A percentile compares a stretch with the other conserved stretches of the same genome.
These are phyloP conservation scores for Kingdonia uniflora DNA, from an alignment of 164 flowering plant species.

Conservation along the genomic window DNA sequence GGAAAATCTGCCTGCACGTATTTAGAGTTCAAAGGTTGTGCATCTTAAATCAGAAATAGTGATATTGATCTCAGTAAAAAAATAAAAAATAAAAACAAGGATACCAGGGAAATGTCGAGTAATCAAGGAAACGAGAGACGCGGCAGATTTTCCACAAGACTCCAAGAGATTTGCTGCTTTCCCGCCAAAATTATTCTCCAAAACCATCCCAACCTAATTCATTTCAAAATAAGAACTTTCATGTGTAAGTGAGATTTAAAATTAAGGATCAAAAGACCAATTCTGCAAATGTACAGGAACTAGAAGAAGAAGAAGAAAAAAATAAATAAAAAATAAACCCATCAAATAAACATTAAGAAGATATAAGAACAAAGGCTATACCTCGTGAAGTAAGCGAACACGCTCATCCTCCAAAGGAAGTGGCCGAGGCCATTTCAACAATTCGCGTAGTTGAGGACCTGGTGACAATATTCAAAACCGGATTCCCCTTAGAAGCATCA, in stretches of 20 bases:
- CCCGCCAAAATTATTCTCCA: conserved; percentile 74
- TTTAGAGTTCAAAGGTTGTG: too few species aligned
- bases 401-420: conserved; percentile 97
- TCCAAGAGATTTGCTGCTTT: conserved; percentile 85
- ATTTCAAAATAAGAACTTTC: neutral
- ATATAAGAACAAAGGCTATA: conserved; percentile 5
- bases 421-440: conserved; percentile 88
- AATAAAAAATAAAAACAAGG: neutral
- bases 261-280: too few species aligned
- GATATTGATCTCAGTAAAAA: too few species aligned
- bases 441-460: conserved; percentile 72
- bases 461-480: conserved; percentile 7
- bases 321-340: too few species aligned
- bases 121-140: conserved; percentile 59
- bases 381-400: conserved; percentile 85
- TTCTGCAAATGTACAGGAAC: too few species aligned
- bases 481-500: neutral
- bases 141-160: conserved; percentile 78
- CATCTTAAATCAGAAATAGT: too few species aligned
- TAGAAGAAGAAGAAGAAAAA: conserved; percentile 1
- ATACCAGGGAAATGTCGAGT: conserved; percentile 87
- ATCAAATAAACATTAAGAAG: too few species aligned
- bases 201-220: conserved; percentile 66
- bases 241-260: too few species aligned
- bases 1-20: too few species aligned